phyloP scores from a whole-genome alignment of 2,329 filamentous ascomycete genomes.

The Plectosphaerella sp. region DNA sequence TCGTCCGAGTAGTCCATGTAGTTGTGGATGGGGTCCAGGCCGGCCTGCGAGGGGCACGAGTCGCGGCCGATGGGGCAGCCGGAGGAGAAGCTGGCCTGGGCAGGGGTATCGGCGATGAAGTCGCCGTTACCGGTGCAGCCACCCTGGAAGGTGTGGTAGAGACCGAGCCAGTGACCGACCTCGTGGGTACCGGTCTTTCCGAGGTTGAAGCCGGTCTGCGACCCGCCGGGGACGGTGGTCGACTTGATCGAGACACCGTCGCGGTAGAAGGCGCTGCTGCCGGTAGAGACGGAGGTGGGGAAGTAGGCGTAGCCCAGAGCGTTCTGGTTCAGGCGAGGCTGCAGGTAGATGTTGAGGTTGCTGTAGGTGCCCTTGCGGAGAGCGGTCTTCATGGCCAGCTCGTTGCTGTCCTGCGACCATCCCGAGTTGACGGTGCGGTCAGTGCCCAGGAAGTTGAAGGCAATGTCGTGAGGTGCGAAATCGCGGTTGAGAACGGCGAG shows the following conservation, averaged over 20 bases:
- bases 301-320: conserved; percentile 26
- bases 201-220: conserved; percentile 24
- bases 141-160: conserved; percentile 43
- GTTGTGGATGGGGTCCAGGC: conserved; percentile 31
- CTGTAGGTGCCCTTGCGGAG: conserved; percentile 40
- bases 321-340: conserved; percentile 16
- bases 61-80: conserved; percentile 33
- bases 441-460: conserved; percentile 37
- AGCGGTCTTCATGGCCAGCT: conserved; percentile 37
- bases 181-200: conserved; percentile 33
- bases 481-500: conserved; percentile 39
- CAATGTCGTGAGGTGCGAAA: conserved; percentile 36
- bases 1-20: conserved; percentile 38
- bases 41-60: conserved; percentile 24
- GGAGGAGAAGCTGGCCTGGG: conserved; percentile 22
- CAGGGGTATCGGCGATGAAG: conserved; percentile 34
- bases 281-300: conserved; percentile 27
- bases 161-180: conserved; percentile 44
- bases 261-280: conserved; percentile 25
- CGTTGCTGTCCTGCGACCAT: conserved; percentile 29
- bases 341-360: conserved; percentile 40
- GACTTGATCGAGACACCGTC: conserved; percentile 36
- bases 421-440: conserved; percentile 40
- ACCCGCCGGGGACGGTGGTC: conserved; percentile 32
- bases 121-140: conserved; percentile 33